phyloP scores from a whole-genome alignment of 2,329 filamentous ascomycete species.

The Cladosporium oxysporum region DNA sequence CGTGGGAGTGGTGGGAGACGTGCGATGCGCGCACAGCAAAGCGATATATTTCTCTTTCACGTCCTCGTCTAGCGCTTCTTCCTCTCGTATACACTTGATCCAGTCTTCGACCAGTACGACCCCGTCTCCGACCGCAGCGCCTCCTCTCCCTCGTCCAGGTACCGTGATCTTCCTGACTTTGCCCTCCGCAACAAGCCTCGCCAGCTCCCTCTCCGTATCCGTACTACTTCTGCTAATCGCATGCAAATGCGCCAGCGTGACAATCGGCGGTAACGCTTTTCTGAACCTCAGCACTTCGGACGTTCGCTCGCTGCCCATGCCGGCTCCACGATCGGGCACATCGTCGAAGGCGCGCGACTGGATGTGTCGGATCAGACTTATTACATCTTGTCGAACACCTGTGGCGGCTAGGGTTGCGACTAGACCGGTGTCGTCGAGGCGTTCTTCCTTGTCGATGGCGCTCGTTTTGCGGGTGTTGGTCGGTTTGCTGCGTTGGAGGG shows the following conservation, averaged over 20 bases:
- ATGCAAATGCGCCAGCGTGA: slow-evolving; percentile 67
- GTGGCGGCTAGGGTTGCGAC: slow-evolving; percentile 58
- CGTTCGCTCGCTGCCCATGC: slow-evolving; percentile 65
- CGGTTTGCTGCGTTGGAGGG: slow-evolving; percentile 40
- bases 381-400: slow-evolving; percentile 61
- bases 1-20: slow-evolving; percentile 45
- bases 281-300: slow-evolving; percentile 66
- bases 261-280: slow-evolving; percentile 60
- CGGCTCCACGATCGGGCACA: slow-evolving; percentile 58
- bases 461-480: slow-evolving; percentile 25
- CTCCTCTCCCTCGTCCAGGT: slow-evolving; percentile 60
- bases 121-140: slow-evolving; percentile 63
- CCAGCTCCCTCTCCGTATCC: slow-evolving; percentile 66
- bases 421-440: slow-evolving; percentile 63
- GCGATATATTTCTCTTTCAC: slow-evolving; percentile 55
- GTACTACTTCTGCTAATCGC: slow-evolving; percentile 65
- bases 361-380: slow-evolving; percentile 58
- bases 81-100: slow-evolving; percentile 37
- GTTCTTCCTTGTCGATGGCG: slow-evolving; percentile 30
- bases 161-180: slow-evolving; percentile 63
- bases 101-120: slow-evolving; percentile 62
- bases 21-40: slow-evolving; percentile 56
- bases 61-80: slow-evolving; percentile 32
- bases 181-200: slow-evolving; percentile 59
- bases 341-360: slow-evolving; percentile 64